Conservation (phyloP, 768 basidiomycete genomes). For the Suillus decipiens region DNA sequence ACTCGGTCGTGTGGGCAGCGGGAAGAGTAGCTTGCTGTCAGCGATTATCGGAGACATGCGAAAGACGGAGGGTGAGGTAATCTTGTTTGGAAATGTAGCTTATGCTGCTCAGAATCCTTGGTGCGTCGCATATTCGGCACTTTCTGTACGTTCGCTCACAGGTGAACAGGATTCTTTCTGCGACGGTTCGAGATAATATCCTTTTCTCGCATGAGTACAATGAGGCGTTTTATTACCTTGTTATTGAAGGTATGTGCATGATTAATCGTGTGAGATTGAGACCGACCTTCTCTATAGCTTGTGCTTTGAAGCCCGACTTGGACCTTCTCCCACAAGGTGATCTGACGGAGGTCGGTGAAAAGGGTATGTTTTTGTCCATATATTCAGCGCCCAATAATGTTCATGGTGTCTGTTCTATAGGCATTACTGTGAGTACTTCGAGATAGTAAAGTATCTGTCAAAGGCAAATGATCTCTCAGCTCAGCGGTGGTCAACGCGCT, state of each 20-base stretch:
- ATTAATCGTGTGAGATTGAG: not conserved
- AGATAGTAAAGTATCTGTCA: slow-evolving; percentile 13
- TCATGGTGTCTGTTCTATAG: slow-evolving; percentile 22
- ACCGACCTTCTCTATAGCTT: slow-evolving; percentile 47
- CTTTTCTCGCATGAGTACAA: slow-evolving; percentile 90
- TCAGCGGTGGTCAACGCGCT: slow-evolving; percentile 85
- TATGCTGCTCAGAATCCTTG: slow-evolving; percentile 91
- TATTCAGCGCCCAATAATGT: not conserved
- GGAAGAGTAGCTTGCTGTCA: slow-evolving; percentile 82
- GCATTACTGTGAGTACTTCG: slow-evolving; percentile 54
- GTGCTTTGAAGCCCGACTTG: slow-evolving; percentile 82
- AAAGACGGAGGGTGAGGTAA: slow-evolving; percentile 70
- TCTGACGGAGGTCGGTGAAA: slow-evolving; percentile 83
- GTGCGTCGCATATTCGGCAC: slow-evolving; percentile 37
- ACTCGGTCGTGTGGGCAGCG: slow-evolving; percentile 87
- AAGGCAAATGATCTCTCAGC: slow-evolving; percentile 36
- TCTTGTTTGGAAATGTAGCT: slow-evolving; percentile 67
- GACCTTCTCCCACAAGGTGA: slow-evolving; percentile 81
- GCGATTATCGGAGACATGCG: slow-evolving; percentile 90
- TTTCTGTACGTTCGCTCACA: not conserved
- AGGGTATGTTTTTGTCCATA: slow-evolving; percentile 45
- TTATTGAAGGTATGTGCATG: slow-evolving; percentile 63
- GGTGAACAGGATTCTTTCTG: slow-evolving; percentile 70
- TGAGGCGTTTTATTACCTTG: slow-evolving; percentile 77
- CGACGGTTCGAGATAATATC: slow-evolving; percentile 88